Base-by-base conservation (phyloP, 306 rosid genomes). In the Sophora flavescens region DNA sequence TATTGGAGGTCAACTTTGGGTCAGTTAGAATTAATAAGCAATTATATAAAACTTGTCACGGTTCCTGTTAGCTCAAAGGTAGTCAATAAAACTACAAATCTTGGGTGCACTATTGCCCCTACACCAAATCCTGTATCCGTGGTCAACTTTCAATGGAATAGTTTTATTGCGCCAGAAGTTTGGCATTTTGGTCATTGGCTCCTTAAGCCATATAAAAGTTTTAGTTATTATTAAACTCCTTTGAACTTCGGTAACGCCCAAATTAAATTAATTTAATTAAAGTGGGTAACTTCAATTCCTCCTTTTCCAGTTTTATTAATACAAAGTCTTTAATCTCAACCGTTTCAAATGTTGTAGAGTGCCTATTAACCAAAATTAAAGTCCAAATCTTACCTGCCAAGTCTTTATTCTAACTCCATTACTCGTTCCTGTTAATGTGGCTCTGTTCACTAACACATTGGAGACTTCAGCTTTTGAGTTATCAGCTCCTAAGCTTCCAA, bases 321-420 rank as follows among this genome's bases (percentile, higher is more conserved):
- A 0, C 39, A 11, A n/a, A 13, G n/a, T 51, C 38, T 15, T 47
- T 61, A 61, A 61, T 45, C 2, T 38, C 30, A 61, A 60, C 35
- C 13, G 45, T 59, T 74, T 50, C 62, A 48, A 75, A 65, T 48
- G 4, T 18, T 36, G 30, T 22, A 9, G 0, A 63, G 16, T 36
- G 42, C 14, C 15, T 54, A 67, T 57, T 57, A 15, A 52, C 63
- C 3, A 13, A 65, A 22, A 22, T 22, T 22, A 22, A 73, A 61
- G 8, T 48, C 6, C 11, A 22, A 56, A 2, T 58, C 66, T 68
- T 60, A 89, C 97, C 90, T 93, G 97, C 98, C 98, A 93, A 70
- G 98, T 93, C 83, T 93, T 93, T 13, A 93, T 93, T 80, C 98
- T 84, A 0, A 93, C 84, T 72, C 98, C 98, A 86, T 93, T 93